Conservation (phyloP, 352 stramenopile genomes). For the Pythium pyrilobum region DNA sequence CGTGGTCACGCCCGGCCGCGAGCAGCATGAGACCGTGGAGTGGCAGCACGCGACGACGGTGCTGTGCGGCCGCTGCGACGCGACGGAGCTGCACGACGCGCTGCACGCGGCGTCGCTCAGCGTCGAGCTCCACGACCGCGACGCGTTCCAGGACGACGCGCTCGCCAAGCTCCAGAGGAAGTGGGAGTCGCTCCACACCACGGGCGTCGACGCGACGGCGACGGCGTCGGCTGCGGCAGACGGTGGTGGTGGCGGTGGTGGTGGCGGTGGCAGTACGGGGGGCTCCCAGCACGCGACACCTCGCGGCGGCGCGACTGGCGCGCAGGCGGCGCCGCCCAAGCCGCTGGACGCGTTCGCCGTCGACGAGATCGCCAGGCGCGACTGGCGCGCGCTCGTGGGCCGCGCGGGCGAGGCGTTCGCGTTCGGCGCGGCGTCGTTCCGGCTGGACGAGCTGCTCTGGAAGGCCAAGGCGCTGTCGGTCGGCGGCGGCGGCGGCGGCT, state of each 20-base stretch:
- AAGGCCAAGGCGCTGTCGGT: conserved; percentile 18
- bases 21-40: conserved; percentile 11
- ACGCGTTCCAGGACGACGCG: conserved; percentile 34
- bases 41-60: conserved; percentile 58
- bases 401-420: conserved; percentile 42
- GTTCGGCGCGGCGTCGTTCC: conserved; percentile 50
- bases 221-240: not conserved
- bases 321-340: conserved; percentile 16
- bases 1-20: conserved; percentile 1
- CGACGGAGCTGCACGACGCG: conserved; percentile 37
- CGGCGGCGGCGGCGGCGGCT: no score
- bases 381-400: conserved; percentile 41
- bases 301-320: not conserved
- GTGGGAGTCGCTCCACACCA: conserved; percentile 51
- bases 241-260: no score
- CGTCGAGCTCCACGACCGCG: conserved; percentile 68
- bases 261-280: not conserved
- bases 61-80: conserved; percentile 36
- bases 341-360: conserved; percentile 42
- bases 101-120: conserved; percentile 32
- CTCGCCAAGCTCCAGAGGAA: conserved; percentile 41
- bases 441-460: conserved; percentile 50
- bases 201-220: conserved; percentile 23
- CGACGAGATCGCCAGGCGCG: conserved; percentile 48
- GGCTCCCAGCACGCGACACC: conserved; percentile 18